Evolutionary conservation across 2,329 filamentous ascomycete species (phyloP), one percentile per base, ranked within the genome.

Genomic region (Exophiala sp.): DNA sequence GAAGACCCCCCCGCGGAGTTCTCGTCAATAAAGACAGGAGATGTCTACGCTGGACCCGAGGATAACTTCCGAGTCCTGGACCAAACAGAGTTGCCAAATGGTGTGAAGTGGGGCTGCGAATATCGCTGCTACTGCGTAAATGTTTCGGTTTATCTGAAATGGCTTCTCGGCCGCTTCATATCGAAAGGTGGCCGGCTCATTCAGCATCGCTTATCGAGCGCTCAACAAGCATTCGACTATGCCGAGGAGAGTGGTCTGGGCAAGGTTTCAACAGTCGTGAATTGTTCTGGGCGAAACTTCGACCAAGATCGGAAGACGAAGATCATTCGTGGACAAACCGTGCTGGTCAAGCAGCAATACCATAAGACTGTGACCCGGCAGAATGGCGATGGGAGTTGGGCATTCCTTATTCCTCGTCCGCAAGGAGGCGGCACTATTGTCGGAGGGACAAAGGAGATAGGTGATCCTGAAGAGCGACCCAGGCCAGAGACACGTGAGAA

Each of bases 361-460:
- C 60, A 69, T 2, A 69, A 69, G 48, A 78, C 69, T 0, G 72
- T 87, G 16, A 87, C 85, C 2, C 75, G 79, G 21, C 82, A 88
- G 60, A 80, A 82, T 62, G 73, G 74, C 0, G 83, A 87, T 64
- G 84, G 84, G 0, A 77, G 73, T 7, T 86, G 83, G 81, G 76
- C 78, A 0, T 86, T 87, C 58, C 77, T 78, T 42, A 80, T 87
- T 5, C 83, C 84, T 1, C 76, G 85, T 2, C 78, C 77, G 7
- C 78, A 83, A 21, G 73, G 80, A 33, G 84, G 84, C 2, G 84
- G 84, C 2, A 87, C 84, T 0, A 73, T 87, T 36, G 78, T 87
- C 16, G 85, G 84, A 4, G 84, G 84, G 0, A 87, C 83, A 8
- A 86, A 85, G 65, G 79, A 86, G 63, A 74, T 76, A 1, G 69